Percentiles rank a stretch among this genome's conserved stretches.
phyloP scores from a whole-genome alignment of 2,329 filamentous ascomycete genomes.

The Ophiostoma quercus region DNA sequence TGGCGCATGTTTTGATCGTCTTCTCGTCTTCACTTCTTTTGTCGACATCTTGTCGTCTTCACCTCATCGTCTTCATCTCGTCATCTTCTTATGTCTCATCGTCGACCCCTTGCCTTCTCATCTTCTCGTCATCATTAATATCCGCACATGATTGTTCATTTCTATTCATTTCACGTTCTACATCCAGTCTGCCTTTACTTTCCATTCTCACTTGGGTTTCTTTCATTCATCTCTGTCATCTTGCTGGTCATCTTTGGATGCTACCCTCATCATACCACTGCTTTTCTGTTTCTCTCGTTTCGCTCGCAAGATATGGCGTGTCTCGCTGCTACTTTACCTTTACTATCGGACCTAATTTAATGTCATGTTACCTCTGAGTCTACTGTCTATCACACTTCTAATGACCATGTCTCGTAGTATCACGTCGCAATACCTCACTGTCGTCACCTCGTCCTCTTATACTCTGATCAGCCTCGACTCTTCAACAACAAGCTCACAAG shows the following conservation, averaged over 20 bases:
- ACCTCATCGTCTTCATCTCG: not conserved
- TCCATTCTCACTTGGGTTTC: not conserved
- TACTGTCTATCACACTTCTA: not conserved
- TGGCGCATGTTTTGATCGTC: not conserved
- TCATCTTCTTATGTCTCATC: not conserved
- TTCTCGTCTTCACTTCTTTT: not conserved
- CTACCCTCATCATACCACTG: constrained; percentile 9
- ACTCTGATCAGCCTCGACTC: not conserved
- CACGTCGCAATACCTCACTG: not conserved
- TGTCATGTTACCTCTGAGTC: not conserved
- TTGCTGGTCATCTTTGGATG: not conserved
- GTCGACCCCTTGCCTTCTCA: not conserved
- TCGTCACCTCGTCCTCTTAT: not conserved
- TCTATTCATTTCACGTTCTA: not conserved
- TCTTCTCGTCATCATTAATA: not conserved
- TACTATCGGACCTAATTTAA: constrained; percentile 4
- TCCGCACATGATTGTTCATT: not conserved
- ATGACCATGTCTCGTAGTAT: not conserved
- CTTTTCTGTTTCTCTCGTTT: not conserved
- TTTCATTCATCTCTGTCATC: not conserved
- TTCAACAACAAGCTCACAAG: constrained; percentile 11
- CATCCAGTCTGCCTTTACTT: not conserved
- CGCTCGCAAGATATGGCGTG: not conserved
- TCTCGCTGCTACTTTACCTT: not conserved
- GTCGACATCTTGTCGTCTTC: not conserved